Conservation (phyloP, 768 basidiomycete species). For the Lactifluus piperatus region DNA sequence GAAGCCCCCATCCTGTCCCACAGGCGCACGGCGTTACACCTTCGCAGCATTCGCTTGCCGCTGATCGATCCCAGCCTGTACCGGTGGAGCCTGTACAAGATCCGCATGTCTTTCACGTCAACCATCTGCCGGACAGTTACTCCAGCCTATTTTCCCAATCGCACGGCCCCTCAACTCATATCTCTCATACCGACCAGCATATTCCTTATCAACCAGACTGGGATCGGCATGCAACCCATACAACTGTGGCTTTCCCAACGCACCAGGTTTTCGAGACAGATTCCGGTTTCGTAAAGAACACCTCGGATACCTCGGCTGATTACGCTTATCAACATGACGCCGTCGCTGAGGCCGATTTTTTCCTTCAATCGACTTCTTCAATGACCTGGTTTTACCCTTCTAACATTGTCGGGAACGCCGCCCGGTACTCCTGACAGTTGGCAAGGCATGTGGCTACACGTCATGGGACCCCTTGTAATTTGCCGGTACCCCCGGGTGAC, state of each 20-base stretch:
- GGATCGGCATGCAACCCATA: background rate
- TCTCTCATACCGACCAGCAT: background rate
- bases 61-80: background rate
- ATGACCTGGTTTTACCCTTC: background rate
- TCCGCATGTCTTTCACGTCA: background rate
- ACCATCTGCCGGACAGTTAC: background rate
- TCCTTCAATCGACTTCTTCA: background rate
- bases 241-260: background rate
- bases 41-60: background rate
- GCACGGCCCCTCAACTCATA: background rate
- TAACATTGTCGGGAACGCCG: background rate
- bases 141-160: background rate
- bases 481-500: background rate
- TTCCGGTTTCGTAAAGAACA: background rate
- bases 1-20: background rate
- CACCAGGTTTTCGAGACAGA: background rate
- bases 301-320: background rate
- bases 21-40: background rate
- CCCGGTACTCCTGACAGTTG: background rate
- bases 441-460: background rate
- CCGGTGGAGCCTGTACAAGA: background rate
- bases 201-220: background rate
- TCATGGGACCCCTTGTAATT: background rate
- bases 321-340: background rate
- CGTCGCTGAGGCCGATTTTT: background rate